These are phyloP conservation scores for Calonectria honghensis DNA, from an alignment of 2,329 filamentous ascomycete genomes.

Conservation along the genomic window DNA sequence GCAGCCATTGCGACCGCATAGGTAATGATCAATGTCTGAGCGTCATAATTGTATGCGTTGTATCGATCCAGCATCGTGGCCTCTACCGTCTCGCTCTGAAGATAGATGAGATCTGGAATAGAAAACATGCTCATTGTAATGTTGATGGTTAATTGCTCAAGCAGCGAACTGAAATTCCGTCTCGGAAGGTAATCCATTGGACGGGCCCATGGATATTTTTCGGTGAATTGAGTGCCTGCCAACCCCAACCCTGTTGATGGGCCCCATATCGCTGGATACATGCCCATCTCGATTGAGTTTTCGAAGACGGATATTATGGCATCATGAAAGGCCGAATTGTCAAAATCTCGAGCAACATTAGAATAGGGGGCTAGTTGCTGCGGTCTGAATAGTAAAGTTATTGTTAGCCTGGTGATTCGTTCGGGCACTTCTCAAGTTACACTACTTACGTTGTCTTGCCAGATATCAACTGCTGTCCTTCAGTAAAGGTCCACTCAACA, in stretches of 20 bases:
- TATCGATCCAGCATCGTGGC: not conserved
- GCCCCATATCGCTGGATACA: not conserved
- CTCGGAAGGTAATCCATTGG: not conserved
- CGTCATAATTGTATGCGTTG: not conserved
- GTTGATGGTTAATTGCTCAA: not conserved
- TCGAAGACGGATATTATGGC: not conserved
- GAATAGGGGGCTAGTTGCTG: no score
- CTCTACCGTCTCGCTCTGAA: not conserved
- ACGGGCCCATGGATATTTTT: not conserved
- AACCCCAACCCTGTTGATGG: not conserved
- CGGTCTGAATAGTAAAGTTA: no score
- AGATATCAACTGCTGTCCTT: not conserved
- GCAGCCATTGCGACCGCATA: not conserved
- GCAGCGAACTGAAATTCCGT: not conserved
- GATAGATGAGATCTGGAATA: not conserved
- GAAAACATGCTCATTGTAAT: constrained; percentile 6
- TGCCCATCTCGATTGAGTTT: not conserved
- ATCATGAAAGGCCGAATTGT: not conserved
- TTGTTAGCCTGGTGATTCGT: no score
- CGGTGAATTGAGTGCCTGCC: not conserved
- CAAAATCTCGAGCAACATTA: not conserved
- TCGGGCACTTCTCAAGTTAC: no score
- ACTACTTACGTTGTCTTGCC: not conserved
- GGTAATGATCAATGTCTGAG: not conserved
- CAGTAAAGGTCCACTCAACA: not conserved